These are phyloP conservation scores for Cutaneotrichosporon mucoides DNA, from an alignment of 1,284 basidiomycete genomes.

Conservation along the genomic window DNA sequence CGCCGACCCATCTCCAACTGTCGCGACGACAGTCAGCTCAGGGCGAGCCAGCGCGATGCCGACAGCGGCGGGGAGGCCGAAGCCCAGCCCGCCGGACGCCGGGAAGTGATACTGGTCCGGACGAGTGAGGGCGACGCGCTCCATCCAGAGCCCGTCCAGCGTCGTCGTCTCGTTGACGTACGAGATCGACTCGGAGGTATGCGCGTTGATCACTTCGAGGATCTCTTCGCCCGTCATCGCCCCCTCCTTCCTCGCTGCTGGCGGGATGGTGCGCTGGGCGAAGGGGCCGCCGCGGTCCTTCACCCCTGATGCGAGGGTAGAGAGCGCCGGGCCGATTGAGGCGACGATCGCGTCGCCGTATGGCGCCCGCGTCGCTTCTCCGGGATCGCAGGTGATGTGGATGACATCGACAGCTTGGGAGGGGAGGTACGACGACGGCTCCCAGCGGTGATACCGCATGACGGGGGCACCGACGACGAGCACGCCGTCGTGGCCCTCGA, in stretches of 20 bases:
- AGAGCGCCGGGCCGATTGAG: neutral
- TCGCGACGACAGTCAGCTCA: slow-evolving; percentile 10
- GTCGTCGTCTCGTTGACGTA: slow-evolving; percentile 18
- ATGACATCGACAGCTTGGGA: slow-evolving; percentile 1
- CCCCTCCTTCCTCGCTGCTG: neutral
- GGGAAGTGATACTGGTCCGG: slow-evolving; percentile 14
- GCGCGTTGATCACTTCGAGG: slow-evolving; percentile 2
- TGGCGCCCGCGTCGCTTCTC: slow-evolving; percentile 13
- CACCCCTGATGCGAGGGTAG: neutral
- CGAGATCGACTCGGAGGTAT: neutral
- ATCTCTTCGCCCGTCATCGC: slow-evolving; percentile 10
- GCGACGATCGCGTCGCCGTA: slow-evolving; percentile 10
- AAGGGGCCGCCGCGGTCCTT: neutral
- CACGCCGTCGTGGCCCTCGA: slow-evolving; percentile 10
- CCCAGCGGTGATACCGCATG: slow-evolving; percentile 16
- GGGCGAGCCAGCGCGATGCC: slow-evolving; percentile 9
- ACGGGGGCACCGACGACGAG: slow-evolving; percentile 13
- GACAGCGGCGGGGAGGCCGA: slow-evolving; percentile 12
- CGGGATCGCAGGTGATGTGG: slow-evolving; percentile 9
- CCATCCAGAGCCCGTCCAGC: slow-evolving; percentile 5
- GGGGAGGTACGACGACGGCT: slow-evolving; percentile 7
- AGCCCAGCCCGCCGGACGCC: slow-evolving; percentile 13
- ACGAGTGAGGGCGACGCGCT: neutral
- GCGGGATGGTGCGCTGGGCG: neutral
- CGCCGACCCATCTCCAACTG: slow-evolving; percentile 11